Evolutionary conservation across 2,329 filamentous ascomycete species (phyloP).

Genomic region (Mollisiaceae sp.): DNA sequence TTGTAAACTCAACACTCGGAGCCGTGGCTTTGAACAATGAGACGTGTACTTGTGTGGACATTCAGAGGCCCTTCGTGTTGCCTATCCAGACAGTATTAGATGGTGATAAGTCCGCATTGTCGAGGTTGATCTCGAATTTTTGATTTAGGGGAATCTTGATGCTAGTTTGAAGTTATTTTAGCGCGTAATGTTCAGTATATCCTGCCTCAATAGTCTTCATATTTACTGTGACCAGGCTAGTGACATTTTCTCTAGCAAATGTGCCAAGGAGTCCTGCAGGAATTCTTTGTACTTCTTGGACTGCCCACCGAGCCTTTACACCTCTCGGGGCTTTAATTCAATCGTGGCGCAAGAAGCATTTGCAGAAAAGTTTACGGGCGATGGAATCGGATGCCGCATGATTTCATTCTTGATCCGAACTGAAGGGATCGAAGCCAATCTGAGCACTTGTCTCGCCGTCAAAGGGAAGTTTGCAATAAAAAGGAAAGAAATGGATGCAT

Average conservation of each 20-base stretch:
- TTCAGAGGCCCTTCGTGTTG: neutral
- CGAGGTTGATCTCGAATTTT: slow-evolving; percentile 12
- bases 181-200: neutral
- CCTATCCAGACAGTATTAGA: neutral
- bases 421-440: too few species aligned
- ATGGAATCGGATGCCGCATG: too few species aligned
- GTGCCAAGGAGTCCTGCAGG: too few species aligned
- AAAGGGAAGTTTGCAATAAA: neutral
- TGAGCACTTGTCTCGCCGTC: neutral
- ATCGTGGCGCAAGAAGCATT: too few species aligned
- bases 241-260: too few species aligned
- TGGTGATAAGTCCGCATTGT: slow-evolving; percentile 1
- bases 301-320: neutral
- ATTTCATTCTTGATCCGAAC: too few species aligned
- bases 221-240: too few species aligned
- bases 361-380: too few species aligned
- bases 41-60: neutral
- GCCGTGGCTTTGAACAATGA: slow-evolving; percentile 1
- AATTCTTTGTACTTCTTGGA: neutral
- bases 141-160: neutral
- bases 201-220: neutral
- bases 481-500: too few species aligned
- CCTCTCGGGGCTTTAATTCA: neutral
- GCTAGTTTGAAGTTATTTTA: neutral
- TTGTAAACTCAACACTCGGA: neutral